These are phyloP conservation scores for Musa troglodytarum DNA, from an alignment of 176 grass and related monocot species.

Conservation along the genomic window DNA sequence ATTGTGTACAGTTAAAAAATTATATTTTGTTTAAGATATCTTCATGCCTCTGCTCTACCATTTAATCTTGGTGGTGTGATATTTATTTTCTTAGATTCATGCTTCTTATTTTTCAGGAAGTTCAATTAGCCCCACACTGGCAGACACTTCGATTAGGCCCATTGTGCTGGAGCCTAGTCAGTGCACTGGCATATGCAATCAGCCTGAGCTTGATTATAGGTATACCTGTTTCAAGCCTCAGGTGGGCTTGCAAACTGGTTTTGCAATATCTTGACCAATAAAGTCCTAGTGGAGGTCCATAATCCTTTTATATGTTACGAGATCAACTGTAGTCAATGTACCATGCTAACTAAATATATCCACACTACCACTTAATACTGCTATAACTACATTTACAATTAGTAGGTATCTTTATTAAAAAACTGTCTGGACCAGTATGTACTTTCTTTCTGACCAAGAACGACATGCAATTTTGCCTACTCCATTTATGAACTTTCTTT, in stretches of 20 bases:
- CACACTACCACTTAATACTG: background rate
- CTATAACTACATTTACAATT: background rate
- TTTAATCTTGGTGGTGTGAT: too few species aligned
- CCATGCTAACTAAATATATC: too few species aligned
- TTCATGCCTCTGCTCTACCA: too few species aligned
- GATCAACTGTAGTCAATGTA: background rate
- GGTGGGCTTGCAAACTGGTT: background rate
- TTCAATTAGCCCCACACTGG: background rate
- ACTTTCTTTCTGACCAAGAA: too few species aligned
- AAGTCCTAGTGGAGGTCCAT: background rate
- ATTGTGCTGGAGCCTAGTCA: background rate
- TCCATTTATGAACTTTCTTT: too few species aligned
- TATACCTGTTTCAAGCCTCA: background rate
- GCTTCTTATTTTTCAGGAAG: background rate
- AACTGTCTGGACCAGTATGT: too few species aligned
- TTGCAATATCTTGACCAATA: background rate
- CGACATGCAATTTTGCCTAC: too few species aligned
- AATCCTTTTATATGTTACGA: background rate
- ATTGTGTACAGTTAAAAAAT: too few species aligned
- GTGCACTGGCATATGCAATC: background rate
- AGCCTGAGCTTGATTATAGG: background rate
- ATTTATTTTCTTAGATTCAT: too few species aligned
- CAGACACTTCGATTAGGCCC: background rate
- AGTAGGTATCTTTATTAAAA: too few species aligned
- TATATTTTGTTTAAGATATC: too few species aligned